phyloP scores from a whole-genome alignment of 2,329 filamentous ascomycete genomes.

The Pestalotiopsis sp. region DNA sequence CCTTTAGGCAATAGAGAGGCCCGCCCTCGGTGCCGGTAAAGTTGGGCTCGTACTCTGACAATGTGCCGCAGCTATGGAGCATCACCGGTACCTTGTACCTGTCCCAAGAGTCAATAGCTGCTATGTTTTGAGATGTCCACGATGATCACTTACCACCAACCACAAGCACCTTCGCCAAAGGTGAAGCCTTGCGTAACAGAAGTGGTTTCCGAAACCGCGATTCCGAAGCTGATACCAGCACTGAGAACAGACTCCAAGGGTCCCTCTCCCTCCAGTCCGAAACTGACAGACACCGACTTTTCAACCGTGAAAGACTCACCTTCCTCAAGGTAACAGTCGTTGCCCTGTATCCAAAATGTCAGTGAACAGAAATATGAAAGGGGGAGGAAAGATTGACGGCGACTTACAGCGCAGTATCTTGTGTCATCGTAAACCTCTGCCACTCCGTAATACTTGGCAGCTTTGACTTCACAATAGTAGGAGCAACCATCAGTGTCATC shows the following conservation, averaged over 20 bases:
- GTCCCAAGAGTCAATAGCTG: neutral
- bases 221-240: neutral
- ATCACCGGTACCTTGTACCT: neutral
- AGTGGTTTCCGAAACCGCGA: neutral
- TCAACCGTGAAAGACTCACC: neutral
- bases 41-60: neutral
- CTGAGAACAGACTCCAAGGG: neutral
- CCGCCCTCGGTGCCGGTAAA: neutral
- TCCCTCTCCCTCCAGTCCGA: neutral
- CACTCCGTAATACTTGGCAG: neutral
- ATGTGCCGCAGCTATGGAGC: neutral
- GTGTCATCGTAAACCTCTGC: neutral
- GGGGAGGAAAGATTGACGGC: neutral
- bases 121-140: neutral
- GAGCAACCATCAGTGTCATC: neutral
- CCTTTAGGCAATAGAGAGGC: neutral
- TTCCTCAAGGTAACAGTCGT: neutral
- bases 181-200: neutral
- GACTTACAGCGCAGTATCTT: neutral
- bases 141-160: neutral
- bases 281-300: neutral
- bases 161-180: neutral
- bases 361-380: neutral
- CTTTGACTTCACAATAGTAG: neutral
- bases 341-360: neutral